These are phyloP conservation scores for Cardamine occulta DNA, from an alignment of 345 rosid genomes.

Conservation along the genomic window DNA sequence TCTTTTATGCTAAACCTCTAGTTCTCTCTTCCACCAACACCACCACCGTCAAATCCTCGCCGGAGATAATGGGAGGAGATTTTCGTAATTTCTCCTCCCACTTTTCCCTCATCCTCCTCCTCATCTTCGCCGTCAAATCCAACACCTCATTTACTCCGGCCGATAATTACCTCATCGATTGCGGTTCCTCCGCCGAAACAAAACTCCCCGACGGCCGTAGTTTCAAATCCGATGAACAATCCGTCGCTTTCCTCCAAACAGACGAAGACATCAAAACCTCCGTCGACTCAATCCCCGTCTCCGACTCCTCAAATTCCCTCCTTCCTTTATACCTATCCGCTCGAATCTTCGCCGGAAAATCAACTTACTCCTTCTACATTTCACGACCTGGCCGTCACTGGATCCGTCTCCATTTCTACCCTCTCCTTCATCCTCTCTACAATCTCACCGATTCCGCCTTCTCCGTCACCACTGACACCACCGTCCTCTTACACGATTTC, in stretches of 20 bases:
- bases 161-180: conserved; percentile 70
- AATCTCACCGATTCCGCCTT: conserved; percentile 59
- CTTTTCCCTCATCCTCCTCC: conserved; percentile 30
- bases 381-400: conserved; percentile 68
- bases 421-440: conserved; percentile 60
- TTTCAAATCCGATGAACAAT: conserved; percentile 68
- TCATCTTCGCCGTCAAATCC: conserved; percentile 3
- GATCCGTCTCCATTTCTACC: conserved; percentile 81
- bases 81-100: conserved; percentile 41
- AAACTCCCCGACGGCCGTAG: conserved; percentile 68
- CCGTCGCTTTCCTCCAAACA: conserved; percentile 56
- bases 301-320: conserved; percentile 31
- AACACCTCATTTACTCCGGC: conserved; percentile 47
- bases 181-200: conserved; percentile 68
- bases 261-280: conserved; percentile 54
- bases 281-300: conserved; percentile 49
- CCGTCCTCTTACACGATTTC: conserved; percentile 72
- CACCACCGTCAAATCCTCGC: conserved; percentile 27
- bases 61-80: conserved; percentile 49
- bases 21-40: not conserved
- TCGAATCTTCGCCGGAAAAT: conserved; percentile 54
- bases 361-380: conserved; percentile 55
- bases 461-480: conserved; percentile 57
- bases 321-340: conserved; percentile 53
- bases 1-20: conserved; percentile 25